Percentiles rank a stretch among this genome's conserved stretches.
Evolutionary conservation across 352 stramenopile genomes (phyloP).

Genomic region (Phytophthora sansomeana): DNA sequence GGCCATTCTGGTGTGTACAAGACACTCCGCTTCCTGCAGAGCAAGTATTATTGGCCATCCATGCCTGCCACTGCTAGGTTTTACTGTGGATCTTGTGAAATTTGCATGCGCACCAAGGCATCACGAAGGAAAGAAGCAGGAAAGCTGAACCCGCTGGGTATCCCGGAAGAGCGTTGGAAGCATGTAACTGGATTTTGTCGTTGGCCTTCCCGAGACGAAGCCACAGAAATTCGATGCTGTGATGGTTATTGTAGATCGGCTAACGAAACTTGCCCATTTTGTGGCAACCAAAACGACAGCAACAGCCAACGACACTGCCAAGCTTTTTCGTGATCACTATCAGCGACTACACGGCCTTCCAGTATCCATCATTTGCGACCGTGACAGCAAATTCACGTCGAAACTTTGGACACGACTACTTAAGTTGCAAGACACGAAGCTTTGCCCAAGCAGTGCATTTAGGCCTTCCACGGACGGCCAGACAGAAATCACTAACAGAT

Average conservation of each 20-base stretch:
- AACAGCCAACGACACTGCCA: no score
- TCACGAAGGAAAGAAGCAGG: neutral
- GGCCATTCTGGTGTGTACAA: neutral
- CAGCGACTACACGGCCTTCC: no score
- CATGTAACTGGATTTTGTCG: slow-evolving; percentile 20
- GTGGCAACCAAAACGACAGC: no score
- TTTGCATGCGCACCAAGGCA: slow-evolving; percentile 12
- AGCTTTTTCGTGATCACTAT: no score
- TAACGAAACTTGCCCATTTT: no score
- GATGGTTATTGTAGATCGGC: no score
- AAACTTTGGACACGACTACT: slow-evolving; percentile 6
- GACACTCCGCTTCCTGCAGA: neutral
- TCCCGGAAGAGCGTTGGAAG: neutral
- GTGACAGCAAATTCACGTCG: slow-evolving; percentile 14
- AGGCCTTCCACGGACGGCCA: slow-evolving; percentile 17
- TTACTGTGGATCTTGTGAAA: no score
- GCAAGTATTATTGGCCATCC: no score
- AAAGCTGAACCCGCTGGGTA: slow-evolving; percentile 5
- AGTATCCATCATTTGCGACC: slow-evolving; percentile 11
- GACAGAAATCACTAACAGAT: slow-evolving; percentile 8
- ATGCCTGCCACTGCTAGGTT: no score
- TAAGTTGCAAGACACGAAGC: slow-evolving; percentile 7
- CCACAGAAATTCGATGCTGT: neutral
- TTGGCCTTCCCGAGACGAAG: neutral
- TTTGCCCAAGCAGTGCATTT: slow-evolving; percentile 7